Evolutionary conservation across 2,329 filamentous ascomycete species (phyloP), one percentile per base, ranked within the genome.

Genomic region (Microcera coccophila): DNA sequence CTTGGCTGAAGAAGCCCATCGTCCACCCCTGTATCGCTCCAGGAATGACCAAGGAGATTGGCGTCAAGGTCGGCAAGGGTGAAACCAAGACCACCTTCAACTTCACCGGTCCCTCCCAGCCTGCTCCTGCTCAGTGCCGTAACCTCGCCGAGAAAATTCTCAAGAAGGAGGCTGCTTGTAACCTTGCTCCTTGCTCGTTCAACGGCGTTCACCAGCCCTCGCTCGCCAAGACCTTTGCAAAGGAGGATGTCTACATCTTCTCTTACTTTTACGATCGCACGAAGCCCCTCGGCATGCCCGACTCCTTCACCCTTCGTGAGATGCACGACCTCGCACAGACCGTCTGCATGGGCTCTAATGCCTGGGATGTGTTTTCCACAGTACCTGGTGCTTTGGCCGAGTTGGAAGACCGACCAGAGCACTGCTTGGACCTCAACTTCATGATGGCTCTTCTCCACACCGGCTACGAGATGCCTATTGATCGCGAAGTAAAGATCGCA

Each of bases 191-290:
- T n/a, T 98, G 93, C 74, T 95, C 93, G 2, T 98, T 98, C 81
- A 95, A 95, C 65, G 93, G 93, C 52, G 82, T 98, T 21, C 88
- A 98, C 70, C 93, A 98, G 68, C 93, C 93, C 9, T 84, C 86
- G 17, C 77, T 98, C 36, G 83, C 82, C 55, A 95, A 95, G 76
- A 98, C 93, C 0, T 98, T 98, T 60, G 74, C 87, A 19, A 79
- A 78, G 50, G 91, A 97, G 68, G 90, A 96, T 59, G 81, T 97
- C 29, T 98, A 91, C 71, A 89, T 97, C 56, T 91, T 98, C 70
- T 95, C 88, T 21, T 98, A 95, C 78, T 98, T 98, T 71, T 96
- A 86, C 71, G 93, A 98, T 73, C 90, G 94, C 59, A 94, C 87
- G 18, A 80, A 87, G 65, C 88, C 90, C 4, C 81, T 98, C 10